These are phyloP conservation scores for Alternaria ventricosa DNA, from an alignment of 2,329 filamentous ascomycete genomes.

Conservation along the genomic window DNA sequence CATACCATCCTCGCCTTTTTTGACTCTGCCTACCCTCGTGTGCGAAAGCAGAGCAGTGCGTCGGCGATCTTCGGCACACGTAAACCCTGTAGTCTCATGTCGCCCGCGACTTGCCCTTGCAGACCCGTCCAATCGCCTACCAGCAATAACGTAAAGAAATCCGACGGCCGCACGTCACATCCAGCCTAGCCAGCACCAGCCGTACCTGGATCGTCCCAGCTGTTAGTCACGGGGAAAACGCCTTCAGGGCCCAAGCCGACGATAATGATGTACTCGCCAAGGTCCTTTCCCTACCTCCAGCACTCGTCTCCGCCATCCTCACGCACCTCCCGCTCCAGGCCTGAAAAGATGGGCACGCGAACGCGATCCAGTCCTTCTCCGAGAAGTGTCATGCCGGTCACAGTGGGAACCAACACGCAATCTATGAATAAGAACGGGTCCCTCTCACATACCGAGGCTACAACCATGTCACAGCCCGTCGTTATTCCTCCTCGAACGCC, in stretches of 20 bases:
- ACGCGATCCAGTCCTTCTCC: constrained; percentile 25
- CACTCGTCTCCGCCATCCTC: constrained; percentile 42
- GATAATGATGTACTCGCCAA: constrained; percentile 54
- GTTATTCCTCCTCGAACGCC: constrained; percentile 50
- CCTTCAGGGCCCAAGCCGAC: constrained; percentile 29
- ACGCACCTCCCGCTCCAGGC: constrained; percentile 17
- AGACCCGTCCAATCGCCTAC: constrained; percentile 39
- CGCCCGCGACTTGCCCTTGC: constrained; percentile 27
- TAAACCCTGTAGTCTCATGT: constrained; percentile 39
- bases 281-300: constrained; percentile 53
- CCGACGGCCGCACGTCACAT: constrained; percentile 39
- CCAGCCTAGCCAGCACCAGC: constrained; percentile 20
- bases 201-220: constrained; percentile 19
- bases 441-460: constrained; percentile 15
- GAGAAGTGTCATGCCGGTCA: constrained; percentile 19
- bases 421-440: constrained; percentile 9
- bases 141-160: constrained; percentile 48
- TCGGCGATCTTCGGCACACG: constrained; percentile 17
- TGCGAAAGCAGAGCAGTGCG: constrained; percentile 3
- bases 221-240: constrained; percentile 36
- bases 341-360: constrained; percentile 44
- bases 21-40: background rate
- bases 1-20: background rate
- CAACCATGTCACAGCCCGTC: constrained; percentile 49
- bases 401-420: constrained; percentile 13